phyloP scores from a whole-genome alignment of 1,284 basidiomycete genomes.

The Xerocomus minutiporus region DNA sequence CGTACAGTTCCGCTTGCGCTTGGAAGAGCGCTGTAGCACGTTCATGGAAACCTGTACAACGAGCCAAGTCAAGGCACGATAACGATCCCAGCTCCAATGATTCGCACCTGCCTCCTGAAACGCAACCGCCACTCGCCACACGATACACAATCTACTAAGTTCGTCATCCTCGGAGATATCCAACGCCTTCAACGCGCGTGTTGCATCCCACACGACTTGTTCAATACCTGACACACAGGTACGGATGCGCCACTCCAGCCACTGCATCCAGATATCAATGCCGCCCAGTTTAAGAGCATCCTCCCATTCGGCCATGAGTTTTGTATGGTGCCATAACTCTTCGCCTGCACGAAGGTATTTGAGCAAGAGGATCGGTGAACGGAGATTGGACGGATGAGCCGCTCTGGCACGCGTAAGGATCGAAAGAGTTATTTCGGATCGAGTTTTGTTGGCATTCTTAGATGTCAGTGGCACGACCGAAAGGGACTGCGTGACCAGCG shows the following conservation, averaged over 20 bases:
- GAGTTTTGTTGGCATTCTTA: constrained; percentile 60
- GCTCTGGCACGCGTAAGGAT: constrained; percentile 62
- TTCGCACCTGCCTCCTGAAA: constrained; percentile 73
- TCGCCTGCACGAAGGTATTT: constrained; percentile 67
- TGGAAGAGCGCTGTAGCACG: constrained; percentile 70
- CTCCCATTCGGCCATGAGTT: constrained; percentile 67
- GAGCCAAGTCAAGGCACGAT: constrained; percentile 15
- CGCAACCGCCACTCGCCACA: constrained; percentile 68
- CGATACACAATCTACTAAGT: constrained; percentile 53
- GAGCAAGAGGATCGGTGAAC: constrained; percentile 50
- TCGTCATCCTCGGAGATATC: constrained; percentile 42
- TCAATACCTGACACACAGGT: constrained; percentile 43
- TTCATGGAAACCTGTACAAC: constrained; percentile 50
- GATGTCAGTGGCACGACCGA: constrained; percentile 53
- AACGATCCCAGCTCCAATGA: neutral
- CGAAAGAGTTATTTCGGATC: constrained; percentile 66
- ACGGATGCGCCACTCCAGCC: constrained; percentile 69
- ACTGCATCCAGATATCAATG: constrained; percentile 63
- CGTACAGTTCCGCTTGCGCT: constrained; percentile 73
- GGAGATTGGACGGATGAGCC: constrained; percentile 48
- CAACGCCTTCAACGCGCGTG: constrained; percentile 40
- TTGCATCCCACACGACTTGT: constrained; percentile 48
- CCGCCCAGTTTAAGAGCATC: constrained; percentile 51
- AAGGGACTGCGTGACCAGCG: constrained; percentile 56
- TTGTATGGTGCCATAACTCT: constrained; percentile 58